phyloP scores from a whole-genome alignment of 176 grass and related monocot genomes.

The Thinopyrum elongatum region DNA sequence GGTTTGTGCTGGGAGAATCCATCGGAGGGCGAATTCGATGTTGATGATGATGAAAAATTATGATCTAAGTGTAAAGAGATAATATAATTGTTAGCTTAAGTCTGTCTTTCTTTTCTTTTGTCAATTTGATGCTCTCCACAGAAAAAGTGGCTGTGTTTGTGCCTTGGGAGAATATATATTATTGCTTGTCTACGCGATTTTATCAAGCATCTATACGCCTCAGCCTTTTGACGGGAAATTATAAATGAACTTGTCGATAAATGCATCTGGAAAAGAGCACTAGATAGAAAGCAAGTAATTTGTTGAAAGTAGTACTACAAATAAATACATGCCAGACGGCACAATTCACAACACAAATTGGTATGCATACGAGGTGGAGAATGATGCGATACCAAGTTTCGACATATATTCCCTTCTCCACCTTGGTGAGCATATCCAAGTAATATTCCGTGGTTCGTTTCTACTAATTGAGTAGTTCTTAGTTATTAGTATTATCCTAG shows the following conservation, averaged over 20 bases:
- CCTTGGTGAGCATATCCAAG: constrained; percentile 22
- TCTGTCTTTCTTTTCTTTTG: not conserved
- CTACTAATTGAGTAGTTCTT: not conserved
- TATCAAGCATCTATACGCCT: not conserved
- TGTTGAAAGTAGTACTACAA: not conserved
- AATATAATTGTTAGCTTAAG: not conserved
- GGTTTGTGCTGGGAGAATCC: not conserved
- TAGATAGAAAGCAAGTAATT: too few relatives aligned
- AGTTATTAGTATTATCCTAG: not conserved
- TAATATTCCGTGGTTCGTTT: not conserved
- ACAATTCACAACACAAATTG: not conserved
- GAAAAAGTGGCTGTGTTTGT: not conserved
- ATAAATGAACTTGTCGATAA: too few relatives aligned
- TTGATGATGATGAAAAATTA: constrained; percentile 54
- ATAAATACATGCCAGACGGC: not conserved
- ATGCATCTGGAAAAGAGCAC: too few relatives aligned
- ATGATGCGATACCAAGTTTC: not conserved
- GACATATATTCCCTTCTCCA: constrained; percentile 16
- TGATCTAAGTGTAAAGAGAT: constrained; percentile 38
- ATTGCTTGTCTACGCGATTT: not conserved
- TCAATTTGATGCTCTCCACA: not conserved
- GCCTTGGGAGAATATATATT: not conserved
- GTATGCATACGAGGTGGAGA: not conserved
- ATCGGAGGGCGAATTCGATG: constrained; percentile 23
- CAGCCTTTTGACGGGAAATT: too few relatives aligned